Evolutionary conservation across 2,329 filamentous ascomycete genomes (phyloP).

Genomic region (Paecilomyces formosus): DNA sequence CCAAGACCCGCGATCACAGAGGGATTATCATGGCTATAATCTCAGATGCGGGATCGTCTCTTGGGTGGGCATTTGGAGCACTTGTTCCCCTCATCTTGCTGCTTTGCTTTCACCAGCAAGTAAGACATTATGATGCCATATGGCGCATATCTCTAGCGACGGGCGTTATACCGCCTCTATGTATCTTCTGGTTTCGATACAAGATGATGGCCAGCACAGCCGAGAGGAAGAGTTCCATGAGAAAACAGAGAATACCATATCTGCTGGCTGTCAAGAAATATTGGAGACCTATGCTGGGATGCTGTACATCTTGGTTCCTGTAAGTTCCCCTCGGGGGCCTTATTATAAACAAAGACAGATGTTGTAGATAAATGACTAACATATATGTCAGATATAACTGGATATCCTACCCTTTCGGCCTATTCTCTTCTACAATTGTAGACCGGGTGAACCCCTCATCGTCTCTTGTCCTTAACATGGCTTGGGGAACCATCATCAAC

Average conservation of each 20-base stretch:
- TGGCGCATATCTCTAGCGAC: constrained; percentile 47
- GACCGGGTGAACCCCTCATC: constrained; percentile 35
- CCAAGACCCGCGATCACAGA: constrained; percentile 37
- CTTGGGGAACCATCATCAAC: constrained; percentile 44
- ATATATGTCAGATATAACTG: constrained; percentile 42
- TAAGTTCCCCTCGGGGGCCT: neutral
- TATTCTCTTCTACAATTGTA: constrained; percentile 50
- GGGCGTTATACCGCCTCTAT: constrained; percentile 43
- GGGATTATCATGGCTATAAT: constrained; percentile 54
- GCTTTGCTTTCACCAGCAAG: constrained; percentile 40
- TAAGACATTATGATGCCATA: constrained; percentile 35
- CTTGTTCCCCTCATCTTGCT: constrained; percentile 46
- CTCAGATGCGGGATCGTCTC: constrained; percentile 42
- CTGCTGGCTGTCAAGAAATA: constrained; percentile 43
- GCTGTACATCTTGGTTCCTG: constrained; percentile 21
- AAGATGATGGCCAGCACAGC: constrained; percentile 46
- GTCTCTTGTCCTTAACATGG: constrained; percentile 33
- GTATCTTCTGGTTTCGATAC: constrained; percentile 48
- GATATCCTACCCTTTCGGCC: constrained; percentile 48
- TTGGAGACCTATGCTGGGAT: constrained; percentile 42
- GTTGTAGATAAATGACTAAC: neutral
- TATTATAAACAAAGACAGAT: no score
- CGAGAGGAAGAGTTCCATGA: constrained; percentile 42
- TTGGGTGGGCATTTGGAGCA: constrained; percentile 46
- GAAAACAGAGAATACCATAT: constrained; percentile 42